Evolutionary conservation across 352 stramenopile species (phyloP).

Genomic region (Pythium sp.): DNA sequence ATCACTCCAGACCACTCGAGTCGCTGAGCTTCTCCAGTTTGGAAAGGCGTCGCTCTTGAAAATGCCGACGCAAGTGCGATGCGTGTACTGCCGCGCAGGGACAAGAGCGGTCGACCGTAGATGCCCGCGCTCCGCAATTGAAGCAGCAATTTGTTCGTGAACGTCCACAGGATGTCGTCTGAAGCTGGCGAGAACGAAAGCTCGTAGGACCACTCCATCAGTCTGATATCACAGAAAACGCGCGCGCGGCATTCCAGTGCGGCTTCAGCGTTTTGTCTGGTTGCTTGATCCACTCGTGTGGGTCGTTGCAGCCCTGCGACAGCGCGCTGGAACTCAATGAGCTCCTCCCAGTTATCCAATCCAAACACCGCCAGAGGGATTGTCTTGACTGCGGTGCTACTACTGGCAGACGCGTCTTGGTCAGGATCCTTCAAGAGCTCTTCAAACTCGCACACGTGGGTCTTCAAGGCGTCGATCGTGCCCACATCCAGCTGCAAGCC

Average conservation of each 20-base stretch:
- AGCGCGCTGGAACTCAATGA: slow-evolving; percentile 44
- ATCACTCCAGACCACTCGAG: slow-evolving; percentile 19
- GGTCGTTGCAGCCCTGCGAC: slow-evolving; percentile 32
- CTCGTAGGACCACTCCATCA: slow-evolving; percentile 31
- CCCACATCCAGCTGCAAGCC: slow-evolving; percentile 10
- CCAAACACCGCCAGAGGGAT: slow-evolving; percentile 49
- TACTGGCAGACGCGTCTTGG: neutral
- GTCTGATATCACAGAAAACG: slow-evolving; percentile 22
- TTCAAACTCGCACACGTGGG: slow-evolving; percentile 3
- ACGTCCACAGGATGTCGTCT: slow-evolving; percentile 43
- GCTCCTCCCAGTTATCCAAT: slow-evolving; percentile 42
- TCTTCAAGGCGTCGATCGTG: neutral
- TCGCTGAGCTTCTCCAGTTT: neutral
- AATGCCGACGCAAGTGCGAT: slow-evolving; percentile 23
- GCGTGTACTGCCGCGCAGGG: slow-evolving; percentile 2
- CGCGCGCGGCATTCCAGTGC: slow-evolving; percentile 20
- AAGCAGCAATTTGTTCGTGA: slow-evolving; percentile 39
- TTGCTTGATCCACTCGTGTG: neutral
- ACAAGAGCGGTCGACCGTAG: slow-evolving; percentile 25
- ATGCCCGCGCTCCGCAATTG: slow-evolving; percentile 46
- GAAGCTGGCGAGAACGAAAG: slow-evolving; percentile 29
- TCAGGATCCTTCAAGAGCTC: neutral
- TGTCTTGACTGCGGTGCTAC: neutral
- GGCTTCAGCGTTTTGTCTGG: slow-evolving; percentile 14
- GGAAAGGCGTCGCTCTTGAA: slow-evolving; percentile 11